These are phyloP conservation scores for Lachancea fermentati DNA, from an alignment of 805 yeast species.

Conservation along the genomic window DNA sequence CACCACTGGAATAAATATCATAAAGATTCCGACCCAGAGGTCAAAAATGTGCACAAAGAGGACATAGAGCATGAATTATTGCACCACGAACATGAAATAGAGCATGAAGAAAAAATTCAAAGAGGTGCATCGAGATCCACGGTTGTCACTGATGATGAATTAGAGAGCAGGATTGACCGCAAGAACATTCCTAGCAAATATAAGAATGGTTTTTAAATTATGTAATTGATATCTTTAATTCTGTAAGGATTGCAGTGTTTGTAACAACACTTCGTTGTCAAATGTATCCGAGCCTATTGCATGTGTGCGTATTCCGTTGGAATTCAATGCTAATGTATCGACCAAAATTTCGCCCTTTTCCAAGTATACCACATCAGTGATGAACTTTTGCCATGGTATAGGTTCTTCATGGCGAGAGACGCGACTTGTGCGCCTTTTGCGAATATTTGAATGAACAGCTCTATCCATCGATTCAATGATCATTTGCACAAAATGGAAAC, in stretches of 20 bases:
- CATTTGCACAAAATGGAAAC: conserved; percentile 51
- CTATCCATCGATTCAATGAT: conserved; percentile 36
- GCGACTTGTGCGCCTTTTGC: conserved; percentile 11
- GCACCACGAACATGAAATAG: conserved; percentile 83
- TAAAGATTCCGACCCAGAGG: conserved; percentile 75
- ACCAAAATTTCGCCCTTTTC: conserved; percentile 46
- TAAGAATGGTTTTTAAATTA: conserved; percentile 20
- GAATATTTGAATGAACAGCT: conserved; percentile 18
- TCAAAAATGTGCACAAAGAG: conserved; percentile 73
- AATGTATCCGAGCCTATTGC: conserved; percentile 21
- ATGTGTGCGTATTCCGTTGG: conserved; percentile 43
- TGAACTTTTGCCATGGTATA: conserved; percentile 40
- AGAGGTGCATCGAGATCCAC: conserved; percentile 33
- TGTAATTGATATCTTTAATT: neutral
- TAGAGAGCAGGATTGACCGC: conserved; percentile 35
- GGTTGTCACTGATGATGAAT: conserved; percentile 35
- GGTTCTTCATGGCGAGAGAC: conserved; percentile 7
- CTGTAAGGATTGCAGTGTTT: conserved; percentile 7
- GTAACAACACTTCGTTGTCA: conserved; percentile 21
- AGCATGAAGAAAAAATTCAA: conserved; percentile 40
- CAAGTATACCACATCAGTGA: conserved; percentile 61
- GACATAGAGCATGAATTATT: conserved; percentile 82
- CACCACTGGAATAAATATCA: conserved; percentile 91
- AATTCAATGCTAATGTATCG: conserved; percentile 36
- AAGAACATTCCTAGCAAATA: conserved; percentile 38